phyloP scores from a whole-genome alignment of 192 early-diverging fungal species.

The Coemansia sp. region DNA sequence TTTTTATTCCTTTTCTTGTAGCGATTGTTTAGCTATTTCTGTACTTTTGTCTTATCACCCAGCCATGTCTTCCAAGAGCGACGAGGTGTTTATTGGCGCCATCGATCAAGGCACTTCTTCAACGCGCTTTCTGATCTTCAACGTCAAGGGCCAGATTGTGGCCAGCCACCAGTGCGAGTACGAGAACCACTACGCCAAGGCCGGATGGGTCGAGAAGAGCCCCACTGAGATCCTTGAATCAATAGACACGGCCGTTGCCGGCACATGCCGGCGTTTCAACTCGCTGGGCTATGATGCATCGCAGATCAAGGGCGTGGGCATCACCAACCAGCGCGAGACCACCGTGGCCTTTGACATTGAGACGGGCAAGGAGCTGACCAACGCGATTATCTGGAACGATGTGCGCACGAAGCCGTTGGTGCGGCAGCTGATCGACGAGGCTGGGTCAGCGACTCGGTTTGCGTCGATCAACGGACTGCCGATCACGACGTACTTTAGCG shows the following conservation, averaged over 20 bases:
- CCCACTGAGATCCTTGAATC: conserved; percentile 72
- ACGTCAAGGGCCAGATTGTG: conserved; percentile 69
- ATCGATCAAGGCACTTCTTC: conserved; percentile 95
- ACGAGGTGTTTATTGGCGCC: conserved; percentile 64
- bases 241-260: conserved; percentile 66
- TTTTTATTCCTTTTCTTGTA: background rate
- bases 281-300: conserved; percentile 59
- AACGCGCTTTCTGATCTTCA: conserved; percentile 90
- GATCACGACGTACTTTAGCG: conserved; percentile 89
- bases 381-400: conserved; percentile 93
- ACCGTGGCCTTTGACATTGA: conserved; percentile 83
- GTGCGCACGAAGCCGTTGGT: conserved; percentile 79
- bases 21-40: conserved; percentile 1
- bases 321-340: conserved; percentile 96
- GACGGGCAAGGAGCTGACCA: conserved; percentile 76
- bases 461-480: conserved; percentile 77
- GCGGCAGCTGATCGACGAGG: conserved; percentile 57
- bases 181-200: conserved; percentile 71
- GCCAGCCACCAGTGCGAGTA: conserved; percentile 79
- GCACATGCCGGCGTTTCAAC: conserved; percentile 63
- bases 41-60: background rate
- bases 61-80: conserved; percentile 39
- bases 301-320: conserved; percentile 71
- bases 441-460: conserved; percentile 54
- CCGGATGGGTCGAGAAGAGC: conserved; percentile 90